Conservation (phyloP, 2,329 filamentous ascomycete species). For the Dichotomopilus funicola region DNA sequence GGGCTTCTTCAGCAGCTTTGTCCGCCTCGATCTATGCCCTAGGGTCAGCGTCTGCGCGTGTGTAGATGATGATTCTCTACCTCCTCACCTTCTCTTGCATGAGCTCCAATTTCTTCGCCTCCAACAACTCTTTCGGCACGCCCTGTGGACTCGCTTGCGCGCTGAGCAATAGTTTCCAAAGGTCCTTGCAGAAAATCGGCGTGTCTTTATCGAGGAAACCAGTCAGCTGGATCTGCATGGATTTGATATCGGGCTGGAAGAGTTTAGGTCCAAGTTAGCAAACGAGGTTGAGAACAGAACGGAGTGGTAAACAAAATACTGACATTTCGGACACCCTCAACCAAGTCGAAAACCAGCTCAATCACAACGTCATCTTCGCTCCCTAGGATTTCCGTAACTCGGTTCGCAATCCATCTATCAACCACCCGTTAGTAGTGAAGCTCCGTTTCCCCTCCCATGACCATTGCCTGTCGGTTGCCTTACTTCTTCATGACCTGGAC, state of each 20-base stretch:
- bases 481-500: slow-evolving; percentile 97
- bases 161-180: slow-evolving; percentile 88
- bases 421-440: background rate
- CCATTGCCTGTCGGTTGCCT: slow-evolving; percentile 27
- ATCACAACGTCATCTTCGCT: slow-evolving; percentile 94
- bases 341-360: slow-evolving; percentile 66
- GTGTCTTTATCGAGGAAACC: slow-evolving; percentile 95
- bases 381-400: slow-evolving; percentile 81
- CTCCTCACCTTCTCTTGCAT: slow-evolving; percentile 80
- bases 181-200: slow-evolving; percentile 78
- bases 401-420: slow-evolving; percentile 82
- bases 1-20: slow-evolving; percentile 68
- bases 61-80: background rate
- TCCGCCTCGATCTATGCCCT: slow-evolving; percentile 66
- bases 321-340: slow-evolving; percentile 72
- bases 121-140: slow-evolving; percentile 87
- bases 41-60: background rate
- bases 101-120: slow-evolving; percentile 92
- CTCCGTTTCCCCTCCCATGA: too few relatives aligned
- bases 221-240: slow-evolving; percentile 86
- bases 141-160: slow-evolving; percentile 83
- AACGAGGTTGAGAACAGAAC: background rate
- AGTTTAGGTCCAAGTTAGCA: slow-evolving; percentile 22
- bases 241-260: slow-evolving; percentile 84
- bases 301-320: slow-evolving; percentile 30